A percentile compares a stretch with the other conserved stretches of the same genome.
Evolutionary conservation across 2,329 filamentous ascomycete species (phyloP).

Genomic region (Ophiostoma piceae): DNA sequence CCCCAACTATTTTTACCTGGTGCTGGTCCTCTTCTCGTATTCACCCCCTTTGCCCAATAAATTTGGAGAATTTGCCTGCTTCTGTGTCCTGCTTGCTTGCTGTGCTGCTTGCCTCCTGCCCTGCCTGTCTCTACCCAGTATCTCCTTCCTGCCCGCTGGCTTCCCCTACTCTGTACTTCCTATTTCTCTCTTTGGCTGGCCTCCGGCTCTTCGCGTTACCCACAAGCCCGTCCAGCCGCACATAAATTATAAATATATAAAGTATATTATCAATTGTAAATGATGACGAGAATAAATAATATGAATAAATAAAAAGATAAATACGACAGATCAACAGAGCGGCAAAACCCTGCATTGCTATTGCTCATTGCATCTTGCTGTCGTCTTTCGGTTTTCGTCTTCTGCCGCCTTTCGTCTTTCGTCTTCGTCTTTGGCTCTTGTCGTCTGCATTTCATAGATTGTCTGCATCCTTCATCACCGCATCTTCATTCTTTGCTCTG

Average conservation of each 20-base stretch:
- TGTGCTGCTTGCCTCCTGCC: not conserved
- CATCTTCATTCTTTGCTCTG: not conserved
- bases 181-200: not conserved
- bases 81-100: not conserved
- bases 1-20: not conserved
- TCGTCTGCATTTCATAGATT: not conserved
- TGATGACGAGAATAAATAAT: not conserved
- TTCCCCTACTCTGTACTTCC: not conserved
- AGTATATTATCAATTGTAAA: not conserved
- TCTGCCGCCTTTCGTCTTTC: not conserved
- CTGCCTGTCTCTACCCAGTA: not conserved
- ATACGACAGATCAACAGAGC: slow-evolving; percentile 12
- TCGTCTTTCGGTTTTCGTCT: slow-evolving; percentile 10
- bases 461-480: not conserved
- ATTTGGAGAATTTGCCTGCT: no score
- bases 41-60: not conserved
- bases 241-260: not conserved
- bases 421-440: slow-evolving; percentile 13
- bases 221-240: slow-evolving; percentile 9
- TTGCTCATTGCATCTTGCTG: slow-evolving; percentile 3
- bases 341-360: slow-evolving; percentile 8
- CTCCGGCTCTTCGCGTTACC: slow-evolving; percentile 11
- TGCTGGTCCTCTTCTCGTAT: slow-evolving; percentile 13
- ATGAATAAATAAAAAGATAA: slow-evolving; percentile 5
- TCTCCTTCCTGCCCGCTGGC: not conserved